These are phyloP conservation scores for Leonotis leonurus DNA, from an alignment of 257 asterid genomes.

Conservation along the genomic window DNA sequence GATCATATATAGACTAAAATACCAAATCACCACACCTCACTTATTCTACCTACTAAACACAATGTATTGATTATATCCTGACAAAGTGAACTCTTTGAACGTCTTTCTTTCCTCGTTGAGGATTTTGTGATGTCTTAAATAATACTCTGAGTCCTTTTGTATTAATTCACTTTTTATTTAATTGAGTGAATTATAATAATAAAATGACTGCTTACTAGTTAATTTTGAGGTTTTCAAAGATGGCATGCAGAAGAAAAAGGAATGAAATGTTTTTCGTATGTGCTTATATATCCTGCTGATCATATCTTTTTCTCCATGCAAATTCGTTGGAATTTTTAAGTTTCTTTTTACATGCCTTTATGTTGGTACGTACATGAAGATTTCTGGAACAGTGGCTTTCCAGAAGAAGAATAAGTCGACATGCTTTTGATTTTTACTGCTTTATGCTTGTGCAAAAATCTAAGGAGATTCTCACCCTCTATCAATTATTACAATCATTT, in stretches of 20 bases:
- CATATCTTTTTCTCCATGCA: constrained; percentile 47
- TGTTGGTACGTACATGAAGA: constrained; percentile 12
- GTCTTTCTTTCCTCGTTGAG: constrained; percentile 16
- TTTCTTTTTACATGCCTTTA: constrained; percentile 8
- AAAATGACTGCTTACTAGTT: background rate
- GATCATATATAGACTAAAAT: too few relatives aligned
- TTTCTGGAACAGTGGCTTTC: constrained; percentile 17
- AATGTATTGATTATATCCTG: constrained; percentile 2
- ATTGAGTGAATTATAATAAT: too few relatives aligned
- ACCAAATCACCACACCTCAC: too few relatives aligned
- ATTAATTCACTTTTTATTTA: too few relatives aligned
- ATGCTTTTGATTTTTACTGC: background rate
- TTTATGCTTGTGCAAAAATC: background rate
- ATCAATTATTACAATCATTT: background rate
- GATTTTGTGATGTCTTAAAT: constrained; percentile 13
- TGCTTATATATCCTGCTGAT: constrained; percentile 18
- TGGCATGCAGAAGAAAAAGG: constrained; percentile 20
- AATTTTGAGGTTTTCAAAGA: constrained; percentile 3
- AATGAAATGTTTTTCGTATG: constrained; percentile 40
- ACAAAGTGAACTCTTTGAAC: background rate
- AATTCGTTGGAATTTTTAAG: constrained; percentile 1
- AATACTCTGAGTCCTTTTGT: too few relatives aligned
- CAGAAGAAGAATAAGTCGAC: background rate
- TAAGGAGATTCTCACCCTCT: background rate
- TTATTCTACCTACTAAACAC: too few relatives aligned